Evolutionary conservation across 2,329 filamentous ascomycete genomes (phyloP).

Genomic region (Pseudonectria buxi): DNA sequence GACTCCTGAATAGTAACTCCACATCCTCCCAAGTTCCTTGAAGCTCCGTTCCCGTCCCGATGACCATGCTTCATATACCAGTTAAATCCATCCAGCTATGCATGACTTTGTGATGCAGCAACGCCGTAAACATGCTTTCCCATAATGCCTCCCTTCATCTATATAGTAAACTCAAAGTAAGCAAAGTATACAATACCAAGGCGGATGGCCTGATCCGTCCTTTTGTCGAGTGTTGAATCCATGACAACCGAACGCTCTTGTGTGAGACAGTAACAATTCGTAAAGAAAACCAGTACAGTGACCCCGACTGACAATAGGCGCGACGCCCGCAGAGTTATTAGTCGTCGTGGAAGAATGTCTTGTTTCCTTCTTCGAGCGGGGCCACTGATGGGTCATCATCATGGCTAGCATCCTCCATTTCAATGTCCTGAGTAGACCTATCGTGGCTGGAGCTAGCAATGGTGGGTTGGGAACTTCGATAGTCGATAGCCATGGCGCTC

Average conservation of each 20-base stretch:
- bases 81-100: constrained; percentile 22
- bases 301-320: background rate
- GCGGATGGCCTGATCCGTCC: constrained; percentile 19
- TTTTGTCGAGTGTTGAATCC: constrained; percentile 15
- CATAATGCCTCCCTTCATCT: constrained; percentile 22
- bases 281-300: constrained; percentile 6
- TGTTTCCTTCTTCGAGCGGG: constrained; percentile 40
- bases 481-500: constrained; percentile 44
- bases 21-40: constrained; percentile 1
- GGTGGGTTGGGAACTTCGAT: constrained; percentile 26
- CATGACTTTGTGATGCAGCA: constrained; percentile 25
- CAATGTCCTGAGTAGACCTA: constrained; percentile 39
- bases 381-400: constrained; percentile 40
- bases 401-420: constrained; percentile 47
- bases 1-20: constrained; percentile 1
- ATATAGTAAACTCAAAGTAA: constrained; percentile 25
- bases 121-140: constrained; percentile 32
- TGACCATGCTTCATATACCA: constrained; percentile 22
- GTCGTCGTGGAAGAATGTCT: constrained; percentile 46
- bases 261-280: constrained; percentile 8
- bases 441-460: constrained; percentile 27
- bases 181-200: constrained; percentile 24
- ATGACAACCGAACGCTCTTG: constrained; percentile 8
- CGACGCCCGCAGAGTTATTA: constrained; percentile 11
- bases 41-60: constrained; percentile 12